Percentiles rank a stretch among this genome's conserved stretches.
Conservation (phyloP, 257 asterid genomes). For the Lithospermum erythrorhizon region DNA sequence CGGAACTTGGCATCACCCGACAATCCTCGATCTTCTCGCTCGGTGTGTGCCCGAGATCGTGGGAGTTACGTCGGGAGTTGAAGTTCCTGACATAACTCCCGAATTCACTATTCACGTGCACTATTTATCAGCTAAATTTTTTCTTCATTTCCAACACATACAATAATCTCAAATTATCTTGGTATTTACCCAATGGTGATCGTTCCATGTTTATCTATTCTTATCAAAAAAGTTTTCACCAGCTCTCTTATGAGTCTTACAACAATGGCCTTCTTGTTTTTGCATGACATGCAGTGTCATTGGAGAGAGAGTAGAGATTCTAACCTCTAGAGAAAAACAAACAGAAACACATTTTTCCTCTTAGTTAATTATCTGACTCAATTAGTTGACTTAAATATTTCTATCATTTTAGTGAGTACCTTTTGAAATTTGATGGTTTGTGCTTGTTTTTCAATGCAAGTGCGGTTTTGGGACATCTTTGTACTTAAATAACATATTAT, state of each 20-base stretch:
- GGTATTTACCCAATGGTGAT: neutral
- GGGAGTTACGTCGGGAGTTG: no score
- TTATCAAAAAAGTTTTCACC: conserved; percentile 31
- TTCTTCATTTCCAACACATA: no score
- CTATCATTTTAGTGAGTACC: conserved; percentile 9
- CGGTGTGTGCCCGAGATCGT: no score
- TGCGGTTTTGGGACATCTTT: conserved; percentile 33
- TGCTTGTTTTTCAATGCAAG: conserved; percentile 43
- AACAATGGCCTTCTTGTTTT: conserved; percentile 45
- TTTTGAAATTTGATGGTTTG: conserved; percentile 56
- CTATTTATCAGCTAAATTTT: no score
- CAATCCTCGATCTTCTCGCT: no score
- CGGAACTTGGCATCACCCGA: no score
- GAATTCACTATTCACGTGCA: no score
- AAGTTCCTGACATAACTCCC: no score
- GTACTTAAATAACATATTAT: conserved; percentile 1
- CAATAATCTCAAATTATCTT: conserved; percentile 13
- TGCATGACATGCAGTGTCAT: conserved; percentile 52
- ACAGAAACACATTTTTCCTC: conserved; percentile 54
- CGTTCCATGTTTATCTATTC: conserved; percentile 20
- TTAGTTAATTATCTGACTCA: conserved; percentile 54
- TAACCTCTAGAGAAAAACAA: conserved; percentile 52
- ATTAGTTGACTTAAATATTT: conserved; percentile 20
- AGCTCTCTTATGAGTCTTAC: conserved; percentile 23
- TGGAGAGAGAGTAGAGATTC: conserved; percentile 56